phyloP scores from a whole-genome alignment of 2,329 filamentous ascomycete genomes.

The Pestalotiopsis sp. region DNA sequence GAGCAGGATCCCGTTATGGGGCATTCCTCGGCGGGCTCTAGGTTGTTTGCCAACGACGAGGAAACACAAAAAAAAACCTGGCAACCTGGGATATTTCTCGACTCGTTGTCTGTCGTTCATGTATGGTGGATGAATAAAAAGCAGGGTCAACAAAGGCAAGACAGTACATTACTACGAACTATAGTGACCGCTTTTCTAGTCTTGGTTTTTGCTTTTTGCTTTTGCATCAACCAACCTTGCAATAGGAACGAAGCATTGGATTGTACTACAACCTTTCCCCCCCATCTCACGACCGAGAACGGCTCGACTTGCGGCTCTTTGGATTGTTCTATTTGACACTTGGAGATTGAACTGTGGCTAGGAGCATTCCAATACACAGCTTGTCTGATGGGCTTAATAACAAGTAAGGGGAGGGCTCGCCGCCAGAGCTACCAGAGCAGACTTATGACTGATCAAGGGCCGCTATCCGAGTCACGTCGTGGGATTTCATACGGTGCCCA shows the following conservation, averaged over 20 bases:
- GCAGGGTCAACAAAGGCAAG: too few species aligned
- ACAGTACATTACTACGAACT: too few species aligned
- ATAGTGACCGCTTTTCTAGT: too few species aligned
- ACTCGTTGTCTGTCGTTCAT: background rate
- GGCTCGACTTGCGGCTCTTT: background rate
- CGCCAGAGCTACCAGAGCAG: background rate
- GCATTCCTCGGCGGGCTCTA: too few species aligned
- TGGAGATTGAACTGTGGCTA: background rate
- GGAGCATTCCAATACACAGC: background rate
- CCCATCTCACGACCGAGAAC: background rate
- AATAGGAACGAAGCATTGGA: too few species aligned
- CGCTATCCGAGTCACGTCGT: background rate
- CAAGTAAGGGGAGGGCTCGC: background rate
- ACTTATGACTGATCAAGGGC: background rate
- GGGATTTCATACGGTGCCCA: background rate
- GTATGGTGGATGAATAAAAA: background rate
- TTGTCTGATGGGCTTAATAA: background rate
- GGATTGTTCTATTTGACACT: background rate
- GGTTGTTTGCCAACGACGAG: background rate
- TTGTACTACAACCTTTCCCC: too few species aligned
- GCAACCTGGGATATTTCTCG: background rate
- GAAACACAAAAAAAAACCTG: background rate
- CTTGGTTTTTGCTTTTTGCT: too few species aligned
- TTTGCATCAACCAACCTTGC: too few species aligned
- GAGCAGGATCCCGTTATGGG: background rate